A percentile compares a stretch with the other conserved stretches of the same genome.
Conservation (phyloP, 352 stramenopile genomes). For the Phytopythium aichiense region DNA sequence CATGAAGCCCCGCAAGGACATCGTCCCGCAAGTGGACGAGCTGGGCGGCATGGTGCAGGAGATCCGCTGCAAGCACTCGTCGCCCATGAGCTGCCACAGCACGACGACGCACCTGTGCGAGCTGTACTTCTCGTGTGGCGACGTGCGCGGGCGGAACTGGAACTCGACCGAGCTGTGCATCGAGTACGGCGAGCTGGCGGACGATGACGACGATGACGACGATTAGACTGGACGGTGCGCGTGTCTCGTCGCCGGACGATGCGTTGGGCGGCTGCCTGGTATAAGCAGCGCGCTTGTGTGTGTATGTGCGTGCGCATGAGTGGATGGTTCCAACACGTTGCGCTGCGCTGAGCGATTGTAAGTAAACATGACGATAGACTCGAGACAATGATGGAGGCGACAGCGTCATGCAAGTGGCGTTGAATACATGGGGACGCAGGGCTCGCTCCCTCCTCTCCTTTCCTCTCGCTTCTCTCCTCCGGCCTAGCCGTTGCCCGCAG, state of each 20-base stretch:
- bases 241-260: background rate
- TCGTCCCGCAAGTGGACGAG: conserved; percentile 72
- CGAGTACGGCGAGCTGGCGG: conserved; percentile 33
- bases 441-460: background rate
- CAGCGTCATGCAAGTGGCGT: background rate
- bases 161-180: conserved; percentile 50
- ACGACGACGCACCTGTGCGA: conserved; percentile 74
- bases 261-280: background rate
- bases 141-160: conserved; percentile 61
- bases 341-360: background rate
- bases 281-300: background rate
- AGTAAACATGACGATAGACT: background rate
- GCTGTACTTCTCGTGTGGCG: conserved; percentile 68
- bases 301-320: background rate
- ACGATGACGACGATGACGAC: conserved; percentile 18
- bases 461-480: background rate
- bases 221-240: conserved; percentile 8
- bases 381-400: background rate
- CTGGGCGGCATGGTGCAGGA: conserved; percentile 76
- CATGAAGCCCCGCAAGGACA: conserved; percentile 76
- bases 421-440: background rate
- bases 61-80: conserved; percentile 66
- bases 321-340: background rate
- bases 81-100: conserved; percentile 66
- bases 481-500: conserved; percentile 87